Conservation (phyloP, 805 yeast species). For the Sugiyamaella smithiae region DNA sequence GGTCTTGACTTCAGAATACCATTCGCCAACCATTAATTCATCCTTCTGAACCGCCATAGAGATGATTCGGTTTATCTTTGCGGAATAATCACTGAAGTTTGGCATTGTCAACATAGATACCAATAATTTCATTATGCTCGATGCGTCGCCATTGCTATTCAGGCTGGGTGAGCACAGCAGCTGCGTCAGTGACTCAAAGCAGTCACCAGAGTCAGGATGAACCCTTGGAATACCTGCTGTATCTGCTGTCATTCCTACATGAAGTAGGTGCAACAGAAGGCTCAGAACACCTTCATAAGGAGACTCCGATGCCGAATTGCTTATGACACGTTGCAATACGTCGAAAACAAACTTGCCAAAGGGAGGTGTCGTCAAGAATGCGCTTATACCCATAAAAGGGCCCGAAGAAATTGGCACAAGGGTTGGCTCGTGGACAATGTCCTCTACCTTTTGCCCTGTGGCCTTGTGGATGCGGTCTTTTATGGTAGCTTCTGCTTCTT, state of each 20-base stretch:
- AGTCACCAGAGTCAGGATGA: background rate
- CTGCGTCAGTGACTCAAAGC: background rate
- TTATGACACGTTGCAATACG: constrained; percentile 16
- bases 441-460: constrained; percentile 40
- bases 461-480: constrained; percentile 46
- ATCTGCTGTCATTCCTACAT: constrained; percentile 52
- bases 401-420: constrained; percentile 32
- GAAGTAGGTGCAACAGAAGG: constrained; percentile 63
- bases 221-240: constrained; percentile 22
- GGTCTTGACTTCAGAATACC: constrained; percentile 16
- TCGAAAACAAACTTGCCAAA: constrained; percentile 28
- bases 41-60: constrained; percentile 14
- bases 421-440: constrained; percentile 58
- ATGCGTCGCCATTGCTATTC: background rate
- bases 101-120: background rate
- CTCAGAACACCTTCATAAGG: constrained; percentile 59
- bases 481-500: constrained; percentile 70
- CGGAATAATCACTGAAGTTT: constrained; percentile 2
- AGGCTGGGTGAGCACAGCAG: background rate
- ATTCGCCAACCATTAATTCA: constrained; percentile 21
- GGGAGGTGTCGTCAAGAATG: constrained; percentile 28
- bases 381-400: constrained; percentile 31
- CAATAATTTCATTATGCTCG: background rate
- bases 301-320: constrained; percentile 28
- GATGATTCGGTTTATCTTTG: constrained; percentile 12